Percentiles rank a stretch among this genome's conserved stretches.
Conservation (phyloP, 352 stramenopile species). For the Paralagenidium karlingii region DNA sequence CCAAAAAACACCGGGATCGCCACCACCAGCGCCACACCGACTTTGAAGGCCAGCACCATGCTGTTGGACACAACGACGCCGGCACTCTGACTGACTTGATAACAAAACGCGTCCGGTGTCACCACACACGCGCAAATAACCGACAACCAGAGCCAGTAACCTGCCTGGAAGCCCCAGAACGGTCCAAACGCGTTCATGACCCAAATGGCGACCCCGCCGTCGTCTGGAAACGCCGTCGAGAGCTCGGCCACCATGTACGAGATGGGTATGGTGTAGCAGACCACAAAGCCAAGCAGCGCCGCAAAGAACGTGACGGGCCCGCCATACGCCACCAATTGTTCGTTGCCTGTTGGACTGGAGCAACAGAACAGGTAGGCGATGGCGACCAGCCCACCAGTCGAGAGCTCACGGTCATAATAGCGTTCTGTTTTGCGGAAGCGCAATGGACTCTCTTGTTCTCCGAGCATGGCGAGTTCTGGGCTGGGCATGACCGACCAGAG, state of each 20-base stretch:
- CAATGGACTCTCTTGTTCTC: too few relatives aligned
- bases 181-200: slow-evolving; percentile 81
- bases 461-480: too few relatives aligned
- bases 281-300: slow-evolving; percentile 66
- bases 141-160: slow-evolving; percentile 66
- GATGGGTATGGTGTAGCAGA: slow-evolving; percentile 83
- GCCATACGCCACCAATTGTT: slow-evolving; percentile 31
- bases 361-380: too few relatives aligned
- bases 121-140: too few relatives aligned
- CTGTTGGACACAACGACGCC: slow-evolving; percentile 4
- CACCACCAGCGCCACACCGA: slow-evolving; percentile 14
- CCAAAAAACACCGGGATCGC: slow-evolving; percentile 20
- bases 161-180: slow-evolving; percentile 67
- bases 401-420: too few relatives aligned
- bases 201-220: slow-evolving; percentile 75
- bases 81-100: too few relatives aligned
- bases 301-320: slow-evolving; percentile 60
- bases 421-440: too few relatives aligned
- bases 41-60: slow-evolving; percentile 10
- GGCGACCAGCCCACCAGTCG: too few relatives aligned
- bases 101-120: slow-evolving; percentile 46
- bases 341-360: slow-evolving; percentile 16
- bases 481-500: too few relatives aligned
- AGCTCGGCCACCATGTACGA: slow-evolving; percentile 88
- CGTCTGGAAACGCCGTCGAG: slow-evolving; percentile 81